Percentiles rank a stretch among this genome's conserved stretches.
Conservation (phyloP, 192 early-diverging fungal genomes). For the Umbelopsis ramanniana region DNA sequence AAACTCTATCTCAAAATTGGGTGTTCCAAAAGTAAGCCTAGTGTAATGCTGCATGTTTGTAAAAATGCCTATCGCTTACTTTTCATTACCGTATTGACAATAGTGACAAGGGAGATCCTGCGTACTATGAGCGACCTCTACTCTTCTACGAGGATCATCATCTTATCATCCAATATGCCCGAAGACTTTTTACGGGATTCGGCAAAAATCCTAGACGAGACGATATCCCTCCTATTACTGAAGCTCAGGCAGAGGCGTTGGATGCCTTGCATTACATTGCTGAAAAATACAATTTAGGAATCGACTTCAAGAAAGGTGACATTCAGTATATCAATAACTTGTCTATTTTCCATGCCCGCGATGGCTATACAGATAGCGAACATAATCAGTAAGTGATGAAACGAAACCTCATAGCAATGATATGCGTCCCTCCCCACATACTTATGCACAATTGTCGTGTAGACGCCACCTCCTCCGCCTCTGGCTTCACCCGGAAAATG, state of each 20-base stretch:
- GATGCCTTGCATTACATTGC: constrained; percentile 32
- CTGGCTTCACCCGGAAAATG: constrained; percentile 35
- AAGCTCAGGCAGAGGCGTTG: constrained; percentile 33
- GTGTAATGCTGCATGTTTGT: not conserved
- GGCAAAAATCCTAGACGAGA: constrained; percentile 35
- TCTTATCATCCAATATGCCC: constrained; percentile 35
- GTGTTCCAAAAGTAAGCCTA: constrained; percentile 30
- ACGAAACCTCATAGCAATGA: not conserved
- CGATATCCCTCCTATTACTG: constrained; percentile 31
- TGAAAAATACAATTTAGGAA: constrained; percentile 29
- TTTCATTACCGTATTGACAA: not conserved
- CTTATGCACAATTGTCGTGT: not conserved
- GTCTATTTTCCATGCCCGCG: constrained; percentile 36
- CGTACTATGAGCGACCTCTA: constrained; percentile 21
- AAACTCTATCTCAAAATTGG: constrained; percentile 29
- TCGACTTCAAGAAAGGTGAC: constrained; percentile 34
- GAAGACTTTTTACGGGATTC: constrained; percentile 34
- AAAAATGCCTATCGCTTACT: not conserved
- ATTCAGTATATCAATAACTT: constrained; percentile 37
- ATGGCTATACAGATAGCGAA: constrained; percentile 31
- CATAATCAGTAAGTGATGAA: constrained; percentile 29
- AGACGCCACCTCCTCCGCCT: constrained; percentile 35
- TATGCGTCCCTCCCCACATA: not conserved
- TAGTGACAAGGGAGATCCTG: constrained; percentile 17
- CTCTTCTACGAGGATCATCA: constrained; percentile 30